These are phyloP conservation scores for Ophiorrhiza pumila DNA, from an alignment of 257 asterid genomes.

Conservation along the genomic window DNA sequence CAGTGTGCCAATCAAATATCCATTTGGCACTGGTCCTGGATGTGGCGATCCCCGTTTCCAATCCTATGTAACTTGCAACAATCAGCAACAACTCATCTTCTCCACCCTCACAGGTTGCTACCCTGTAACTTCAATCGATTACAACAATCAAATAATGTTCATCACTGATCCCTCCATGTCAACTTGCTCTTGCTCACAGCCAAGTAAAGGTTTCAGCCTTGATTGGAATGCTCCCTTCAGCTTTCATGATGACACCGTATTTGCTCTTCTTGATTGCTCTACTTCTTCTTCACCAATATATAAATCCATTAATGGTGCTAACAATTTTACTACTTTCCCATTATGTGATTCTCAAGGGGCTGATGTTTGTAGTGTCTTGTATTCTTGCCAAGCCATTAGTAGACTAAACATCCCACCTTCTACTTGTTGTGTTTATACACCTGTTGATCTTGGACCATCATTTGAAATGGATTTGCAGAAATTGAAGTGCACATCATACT, in stretches of 20 bases:
- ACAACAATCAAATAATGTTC: constrained; percentile 49
- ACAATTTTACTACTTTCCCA: constrained; percentile 40
- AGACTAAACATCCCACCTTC: constrained; percentile 50
- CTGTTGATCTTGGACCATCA: constrained; percentile 83
- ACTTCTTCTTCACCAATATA: constrained; percentile 46
- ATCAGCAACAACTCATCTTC: constrained; percentile 49
- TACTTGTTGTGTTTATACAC: constrained; percentile 73
- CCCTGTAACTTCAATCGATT: constrained; percentile 69
- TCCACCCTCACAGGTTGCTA: constrained; percentile 67
- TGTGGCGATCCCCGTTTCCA: constrained; percentile 79
- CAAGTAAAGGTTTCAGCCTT: constrained; percentile 78
- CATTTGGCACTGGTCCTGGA: constrained; percentile 73
- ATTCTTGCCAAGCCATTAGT: constrained; percentile 63
- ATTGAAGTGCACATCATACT: constrained; percentile 57
- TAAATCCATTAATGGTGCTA: constrained; percentile 24
- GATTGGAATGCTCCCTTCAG: constrained; percentile 70
- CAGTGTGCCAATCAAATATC: constrained; percentile 53
- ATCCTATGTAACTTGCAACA: constrained; percentile 58
- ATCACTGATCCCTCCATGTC: constrained; percentile 77
- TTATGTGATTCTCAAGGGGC: constrained; percentile 60
- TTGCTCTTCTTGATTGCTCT: constrained; percentile 67
- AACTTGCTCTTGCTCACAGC: constrained; percentile 68
- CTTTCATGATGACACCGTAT: constrained; percentile 57
- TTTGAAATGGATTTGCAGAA: constrained; percentile 70
- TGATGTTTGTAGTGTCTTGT: constrained; percentile 45